Conservation (phyloP, 257 asterid genomes). For the Coffea eugenioides region DNA sequence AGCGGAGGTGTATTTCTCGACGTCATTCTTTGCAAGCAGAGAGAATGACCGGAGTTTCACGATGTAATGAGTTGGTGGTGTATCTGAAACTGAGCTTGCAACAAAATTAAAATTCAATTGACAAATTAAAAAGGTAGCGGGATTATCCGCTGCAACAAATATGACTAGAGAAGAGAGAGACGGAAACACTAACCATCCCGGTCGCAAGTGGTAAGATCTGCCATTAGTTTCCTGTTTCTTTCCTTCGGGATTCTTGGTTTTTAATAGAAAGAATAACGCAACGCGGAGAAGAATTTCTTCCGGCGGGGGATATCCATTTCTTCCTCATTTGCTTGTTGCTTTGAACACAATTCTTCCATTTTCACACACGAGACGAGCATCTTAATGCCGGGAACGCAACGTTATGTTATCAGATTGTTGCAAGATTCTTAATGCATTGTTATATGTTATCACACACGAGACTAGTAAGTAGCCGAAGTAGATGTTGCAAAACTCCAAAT, state of each 20-base stretch:
- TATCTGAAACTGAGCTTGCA: conserved; percentile 36
- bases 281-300: not conserved
- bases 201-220: not conserved
- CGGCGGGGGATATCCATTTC: not conserved
- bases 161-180: not conserved
- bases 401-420: too few species aligned
- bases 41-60: conserved; percentile 49
- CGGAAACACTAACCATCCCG: conserved; percentile 11
- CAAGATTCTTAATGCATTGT: too few species aligned
- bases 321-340: conserved; percentile 9
- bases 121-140: too few species aligned
- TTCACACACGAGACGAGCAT: too few species aligned
- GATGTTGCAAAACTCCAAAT: not conserved
- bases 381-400: too few species aligned
- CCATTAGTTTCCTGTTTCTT: not conserved
- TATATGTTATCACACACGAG: too few species aligned
- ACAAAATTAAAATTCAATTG: not conserved
- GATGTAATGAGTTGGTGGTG: conserved; percentile 49
- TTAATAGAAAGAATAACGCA: not conserved
- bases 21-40: conserved; percentile 38
- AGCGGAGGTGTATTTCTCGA: conserved; percentile 39
- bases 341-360: not conserved
- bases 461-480: not conserved
- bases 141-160: too few species aligned
- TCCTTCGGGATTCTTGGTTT: not conserved